Evolutionary conservation across 768 basidiomycete species (phyloP).

Genomic region (Ramaria rubella): DNA sequence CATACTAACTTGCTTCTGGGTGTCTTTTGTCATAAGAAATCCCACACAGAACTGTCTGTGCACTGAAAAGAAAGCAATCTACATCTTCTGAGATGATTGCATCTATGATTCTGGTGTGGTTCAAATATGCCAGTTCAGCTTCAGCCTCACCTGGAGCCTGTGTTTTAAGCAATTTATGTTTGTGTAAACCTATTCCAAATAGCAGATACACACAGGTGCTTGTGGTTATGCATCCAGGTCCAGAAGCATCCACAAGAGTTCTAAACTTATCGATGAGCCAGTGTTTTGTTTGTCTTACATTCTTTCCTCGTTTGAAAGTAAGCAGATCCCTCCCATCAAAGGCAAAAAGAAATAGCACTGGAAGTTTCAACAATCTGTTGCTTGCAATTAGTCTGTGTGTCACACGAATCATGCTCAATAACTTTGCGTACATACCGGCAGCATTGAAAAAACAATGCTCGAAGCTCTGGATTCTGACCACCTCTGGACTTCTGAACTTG

Average conservation of each 20-base stretch:
- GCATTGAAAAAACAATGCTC: constrained; percentile 37
- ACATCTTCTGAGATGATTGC: constrained; percentile 38
- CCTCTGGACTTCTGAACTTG: not conserved
- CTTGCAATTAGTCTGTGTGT: not conserved
- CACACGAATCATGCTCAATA: not conserved
- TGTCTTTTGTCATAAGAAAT: too few species aligned
- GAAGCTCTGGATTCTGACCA: constrained; percentile 37
- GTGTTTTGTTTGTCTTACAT: constrained; percentile 23
- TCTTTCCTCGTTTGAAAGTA: constrained; percentile 31
- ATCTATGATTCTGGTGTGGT: constrained; percentile 32
- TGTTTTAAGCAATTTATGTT: too few species aligned
- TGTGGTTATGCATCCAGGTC: not conserved
- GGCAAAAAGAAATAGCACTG: constrained; percentile 37
- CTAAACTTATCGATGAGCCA: constrained; percentile 21
- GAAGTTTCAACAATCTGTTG: constrained; percentile 27
- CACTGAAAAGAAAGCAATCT: constrained; percentile 37
- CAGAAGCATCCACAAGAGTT: constrained; percentile 34
- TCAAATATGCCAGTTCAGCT: constrained; percentile 37
- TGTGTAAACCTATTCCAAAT: constrained; percentile 18
- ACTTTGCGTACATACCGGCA: constrained; percentile 9
- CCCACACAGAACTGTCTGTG: constrained; percentile 30
- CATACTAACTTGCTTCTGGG: constrained; percentile 15
- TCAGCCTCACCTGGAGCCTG: constrained; percentile 44
- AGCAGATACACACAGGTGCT: constrained; percentile 25
- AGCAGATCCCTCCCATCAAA: constrained; percentile 44